Evolutionary conservation across 306 rosid genomes (phyloP).

Genomic region (Vicia sativa): DNA sequence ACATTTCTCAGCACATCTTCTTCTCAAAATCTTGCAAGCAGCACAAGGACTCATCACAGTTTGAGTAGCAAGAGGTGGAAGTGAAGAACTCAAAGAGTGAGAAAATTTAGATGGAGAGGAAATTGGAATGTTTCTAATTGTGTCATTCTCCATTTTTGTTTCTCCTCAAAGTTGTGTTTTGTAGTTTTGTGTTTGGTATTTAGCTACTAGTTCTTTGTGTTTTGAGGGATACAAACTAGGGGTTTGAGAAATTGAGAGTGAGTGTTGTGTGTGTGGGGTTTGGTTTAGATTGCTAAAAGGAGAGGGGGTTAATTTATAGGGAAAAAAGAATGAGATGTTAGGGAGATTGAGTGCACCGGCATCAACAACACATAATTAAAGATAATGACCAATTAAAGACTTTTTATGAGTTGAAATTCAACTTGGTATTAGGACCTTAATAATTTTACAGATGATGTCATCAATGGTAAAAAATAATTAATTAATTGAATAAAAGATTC

Average conservation of each 20-base stretch:
- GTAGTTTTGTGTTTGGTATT: conserved; percentile 28
- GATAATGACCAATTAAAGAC: background rate
- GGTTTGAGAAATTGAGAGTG: background rate
- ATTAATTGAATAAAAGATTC: too few species aligned
- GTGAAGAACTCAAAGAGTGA: conserved; percentile 41
- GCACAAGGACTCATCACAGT: conserved; percentile 82
- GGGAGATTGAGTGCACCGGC: background rate
- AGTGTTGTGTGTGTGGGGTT: conserved; percentile 41
- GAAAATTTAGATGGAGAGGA: conserved; percentile 29
- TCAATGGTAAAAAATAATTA: too few species aligned
- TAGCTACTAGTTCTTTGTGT: conserved; percentile 1
- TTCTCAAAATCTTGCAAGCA: conserved; percentile 81
- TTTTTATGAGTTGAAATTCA: background rate
- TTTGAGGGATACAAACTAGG: background rate
- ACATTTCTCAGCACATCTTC: conserved; percentile 87
- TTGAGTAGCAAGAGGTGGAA: background rate
- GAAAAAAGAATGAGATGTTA: background rate
- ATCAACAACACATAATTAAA: background rate
- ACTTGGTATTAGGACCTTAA: too few species aligned
- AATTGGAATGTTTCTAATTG: conserved; percentile 5
- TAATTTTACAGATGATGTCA: too few species aligned
- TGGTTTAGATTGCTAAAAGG: conserved; percentile 25
- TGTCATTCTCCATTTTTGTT: conserved; percentile 50
- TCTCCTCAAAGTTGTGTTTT: background rate
- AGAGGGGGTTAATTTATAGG: conserved; percentile 44